These are phyloP conservation scores for Wickerhamomyces ciferrii DNA, from an alignment of 805 yeast genomes.

Conservation along the genomic window DNA sequence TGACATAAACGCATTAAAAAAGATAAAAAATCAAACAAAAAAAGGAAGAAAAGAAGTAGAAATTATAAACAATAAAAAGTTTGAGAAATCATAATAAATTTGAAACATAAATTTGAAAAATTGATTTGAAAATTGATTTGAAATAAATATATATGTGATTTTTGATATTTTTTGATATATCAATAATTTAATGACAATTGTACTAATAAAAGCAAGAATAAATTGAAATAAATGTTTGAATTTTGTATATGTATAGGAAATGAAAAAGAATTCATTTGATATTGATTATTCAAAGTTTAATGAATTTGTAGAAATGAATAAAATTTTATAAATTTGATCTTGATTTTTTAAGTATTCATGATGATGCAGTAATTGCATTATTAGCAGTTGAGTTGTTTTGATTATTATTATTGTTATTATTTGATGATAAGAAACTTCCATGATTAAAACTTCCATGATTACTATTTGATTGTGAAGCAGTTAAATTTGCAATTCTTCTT, in stretches of 20 bases:
- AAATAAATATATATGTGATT: neutral
- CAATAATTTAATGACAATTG: no score
- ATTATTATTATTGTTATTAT: neutral
- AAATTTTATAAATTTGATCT: no score
- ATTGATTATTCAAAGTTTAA: neutral
- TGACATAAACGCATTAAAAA: neutral
- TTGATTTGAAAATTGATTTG: neutral
- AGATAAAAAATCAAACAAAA: no score
- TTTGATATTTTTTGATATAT: no score
- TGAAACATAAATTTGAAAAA: no score
- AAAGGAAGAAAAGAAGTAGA: no score
- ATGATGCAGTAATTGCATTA: neutral
- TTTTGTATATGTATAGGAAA: neutral
- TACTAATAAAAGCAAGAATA: no score
- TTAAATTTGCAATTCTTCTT: slow-evolving; percentile 54
- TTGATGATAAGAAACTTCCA: slow-evolving; percentile 16
- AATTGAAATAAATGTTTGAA: no score
- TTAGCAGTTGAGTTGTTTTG: neutral
- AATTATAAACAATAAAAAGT: no score
- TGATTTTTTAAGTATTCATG: neutral
- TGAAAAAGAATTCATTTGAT: neutral
- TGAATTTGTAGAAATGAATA: neutral
- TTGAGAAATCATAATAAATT: no score
- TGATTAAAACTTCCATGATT: slow-evolving; percentile 17
- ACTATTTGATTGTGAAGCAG: slow-evolving; percentile 11